Percentiles rank a stretch among this genome's conserved stretches.
Conservation (phyloP, 176 grass and related monocot species). For the Carex kokanica region DNA sequence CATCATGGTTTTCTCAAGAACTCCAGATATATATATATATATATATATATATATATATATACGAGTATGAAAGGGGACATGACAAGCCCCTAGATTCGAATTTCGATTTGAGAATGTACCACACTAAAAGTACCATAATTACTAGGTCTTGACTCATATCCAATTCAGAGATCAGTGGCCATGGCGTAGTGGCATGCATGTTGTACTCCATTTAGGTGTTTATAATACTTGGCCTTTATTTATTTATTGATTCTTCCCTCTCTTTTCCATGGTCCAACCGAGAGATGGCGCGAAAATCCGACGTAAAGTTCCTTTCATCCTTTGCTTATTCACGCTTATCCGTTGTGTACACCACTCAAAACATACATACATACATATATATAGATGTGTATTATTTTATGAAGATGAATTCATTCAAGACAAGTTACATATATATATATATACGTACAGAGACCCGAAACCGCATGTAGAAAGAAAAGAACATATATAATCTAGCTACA, state of each 20-base stretch:
- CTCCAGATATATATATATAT: no score
- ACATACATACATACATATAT: no score
- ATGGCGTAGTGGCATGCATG: constrained; percentile 23
- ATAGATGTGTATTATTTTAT: no score
- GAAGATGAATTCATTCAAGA: no score
- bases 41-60: no score
- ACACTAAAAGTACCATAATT: constrained; percentile 10
- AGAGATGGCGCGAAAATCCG: constrained; percentile 17
- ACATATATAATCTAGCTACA: no score
- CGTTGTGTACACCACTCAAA: constrained; percentile 23
- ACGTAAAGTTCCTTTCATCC: constrained; percentile 12
- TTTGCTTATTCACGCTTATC: constrained; percentile 22
- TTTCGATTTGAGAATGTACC: constrained; percentile 2
- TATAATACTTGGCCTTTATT: constrained; percentile 4
- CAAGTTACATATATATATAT: no score
- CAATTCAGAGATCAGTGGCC: constrained; percentile 23
- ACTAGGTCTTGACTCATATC: constrained; percentile 31
- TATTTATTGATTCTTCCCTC: not conserved
- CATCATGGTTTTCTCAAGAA: not conserved
- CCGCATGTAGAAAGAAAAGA: no score
- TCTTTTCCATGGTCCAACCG: constrained; percentile 10
- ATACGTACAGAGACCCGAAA: no score
- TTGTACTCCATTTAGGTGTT: constrained; percentile 25
- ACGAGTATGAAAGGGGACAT: not conserved
- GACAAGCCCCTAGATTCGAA: constrained; percentile 25